Evolutionary conservation across 208 protist species (phyloP), one percentile per base, ranked within the genome.

Genomic region (Acanthamoeba divionensis): DNA sequence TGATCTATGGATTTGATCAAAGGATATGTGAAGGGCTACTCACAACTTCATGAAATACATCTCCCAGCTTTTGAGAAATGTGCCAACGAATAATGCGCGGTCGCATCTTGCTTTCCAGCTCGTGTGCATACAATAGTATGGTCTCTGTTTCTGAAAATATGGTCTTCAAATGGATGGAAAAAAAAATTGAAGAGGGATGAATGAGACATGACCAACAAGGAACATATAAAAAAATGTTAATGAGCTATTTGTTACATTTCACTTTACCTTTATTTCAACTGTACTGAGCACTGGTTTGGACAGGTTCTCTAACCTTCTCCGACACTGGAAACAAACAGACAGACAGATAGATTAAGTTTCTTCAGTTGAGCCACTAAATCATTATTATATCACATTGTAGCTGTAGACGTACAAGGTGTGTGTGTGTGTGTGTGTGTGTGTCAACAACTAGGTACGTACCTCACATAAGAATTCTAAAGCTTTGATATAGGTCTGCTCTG

Each of bases 401-500:
- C 18, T 57, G 52, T 21, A 57, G 52, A 57, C 21, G 52, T n/a
- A n/a, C n/a, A n/a, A n/a, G n/a, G n/a, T n/a, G n/a, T n/a, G n/a
- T n/a, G n/a, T n/a, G n/a, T n/a, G n/a, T n/a, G n/a, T n/a, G n/a
- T n/a, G n/a, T n/a, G n/a, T n/a, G n/a, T n/a, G n/a, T n/a, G n/a
- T n/a, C n/a, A n/a, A n/a, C n/a, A n/a, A n/a, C n/a, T n/a, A n/a
- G 52, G 15, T 21, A 21, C 52, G 52, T 21, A 57, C 52, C 29
- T n/a, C 52, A 45, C 66, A 75, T 13, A 57, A 21, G 21, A 54
- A 45, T 45, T 75, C 15, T 21, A 75, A 45, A 45, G 66, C 26
- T 26, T 75, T 75, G 66, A 75, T 75, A 45, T 75, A 75, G 66
- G 66, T 75, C 66, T 75, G 66, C 33, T 75, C 66, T 13, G 66